Evolutionary conservation across 306 rosid species (phyloP).

Genomic region (Cucurbita pepo): DNA sequence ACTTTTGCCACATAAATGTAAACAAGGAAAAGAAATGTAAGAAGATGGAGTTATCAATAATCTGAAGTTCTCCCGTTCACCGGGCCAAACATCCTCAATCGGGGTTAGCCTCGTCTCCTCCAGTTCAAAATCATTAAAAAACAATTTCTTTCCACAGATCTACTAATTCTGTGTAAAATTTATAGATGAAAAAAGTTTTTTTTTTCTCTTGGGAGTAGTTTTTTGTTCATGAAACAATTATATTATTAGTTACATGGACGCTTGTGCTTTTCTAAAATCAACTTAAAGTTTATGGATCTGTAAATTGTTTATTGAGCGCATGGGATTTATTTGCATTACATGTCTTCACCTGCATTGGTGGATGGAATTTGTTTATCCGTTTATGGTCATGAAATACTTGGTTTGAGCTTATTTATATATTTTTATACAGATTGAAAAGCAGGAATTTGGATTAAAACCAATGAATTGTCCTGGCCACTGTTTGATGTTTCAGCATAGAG

Average conservation of each 20-base stretch:
- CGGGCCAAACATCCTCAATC: not conserved
- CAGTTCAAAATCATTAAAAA: not conserved
- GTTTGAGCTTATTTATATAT: not conserved
- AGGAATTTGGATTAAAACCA: conserved; percentile 91
- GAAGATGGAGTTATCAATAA: not conserved
- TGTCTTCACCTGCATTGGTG: not conserved
- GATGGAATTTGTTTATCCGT: not conserved
- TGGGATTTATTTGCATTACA: not conserved
- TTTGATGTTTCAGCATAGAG: conserved; percentile 82
- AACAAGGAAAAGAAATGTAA: not conserved
- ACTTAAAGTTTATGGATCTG: not conserved
- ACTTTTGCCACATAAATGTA: not conserved
- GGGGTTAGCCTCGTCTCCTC: not conserved
- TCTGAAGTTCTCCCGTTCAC: not conserved
- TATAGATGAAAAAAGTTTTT: not conserved
- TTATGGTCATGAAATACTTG: not conserved
- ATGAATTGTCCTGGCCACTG: conserved; percentile 99
- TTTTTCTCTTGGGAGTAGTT: not conserved
- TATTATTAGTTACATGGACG: not conserved
- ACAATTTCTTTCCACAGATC: not conserved
- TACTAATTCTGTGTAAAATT: not conserved
- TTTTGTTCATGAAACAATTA: not conserved
- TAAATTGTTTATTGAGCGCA: not conserved
- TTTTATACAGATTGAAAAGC: conserved; percentile 61
- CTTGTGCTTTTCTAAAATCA: not conserved